Percentiles rank a stretch among this genome's conserved stretches.
These are phyloP conservation scores for Barbarea vulgaris DNA, from an alignment of 345 rosid genomes.

Conservation along the genomic window DNA sequence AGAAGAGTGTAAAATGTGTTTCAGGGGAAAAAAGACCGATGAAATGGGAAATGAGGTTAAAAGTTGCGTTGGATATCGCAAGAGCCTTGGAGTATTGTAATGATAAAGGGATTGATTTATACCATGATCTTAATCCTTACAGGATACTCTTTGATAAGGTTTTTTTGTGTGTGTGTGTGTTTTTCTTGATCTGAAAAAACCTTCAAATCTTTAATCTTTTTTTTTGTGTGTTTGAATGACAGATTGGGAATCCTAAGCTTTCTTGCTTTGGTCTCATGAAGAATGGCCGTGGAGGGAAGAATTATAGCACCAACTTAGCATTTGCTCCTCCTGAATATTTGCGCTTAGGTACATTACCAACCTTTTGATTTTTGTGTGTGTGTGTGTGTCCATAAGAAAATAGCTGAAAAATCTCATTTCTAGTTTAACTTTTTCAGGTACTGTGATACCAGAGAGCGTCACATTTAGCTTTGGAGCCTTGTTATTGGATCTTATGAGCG, in stretches of 20 bases:
- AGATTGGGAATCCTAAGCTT: slow-evolving; percentile 89
- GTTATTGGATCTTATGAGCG: slow-evolving; percentile 90
- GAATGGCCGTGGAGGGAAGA: slow-evolving; percentile 85
- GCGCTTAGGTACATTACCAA: slow-evolving; percentile 82
- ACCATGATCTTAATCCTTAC: slow-evolving; percentile 92
- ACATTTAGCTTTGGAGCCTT: slow-evolving; percentile 92
- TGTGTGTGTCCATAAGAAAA: not conserved
- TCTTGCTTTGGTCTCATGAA: slow-evolving; percentile 97
- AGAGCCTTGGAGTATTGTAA: slow-evolving; percentile 81
- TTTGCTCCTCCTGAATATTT: slow-evolving; percentile 95
- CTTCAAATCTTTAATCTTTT: not conserved
- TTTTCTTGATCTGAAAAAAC: slow-evolving; percentile 1
- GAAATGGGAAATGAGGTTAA: slow-evolving; percentile 93
- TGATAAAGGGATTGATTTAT: slow-evolving; percentile 70
- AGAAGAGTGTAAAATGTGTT: slow-evolving; percentile 9
- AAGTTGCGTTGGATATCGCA: slow-evolving; percentile 77
- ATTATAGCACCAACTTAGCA: slow-evolving; percentile 87
- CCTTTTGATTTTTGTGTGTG: slow-evolving; percentile 10
- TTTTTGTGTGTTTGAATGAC: slow-evolving; percentile 3
- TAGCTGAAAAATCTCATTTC: slow-evolving; percentile 13
- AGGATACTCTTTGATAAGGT: slow-evolving; percentile 85
- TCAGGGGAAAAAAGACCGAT: slow-evolving; percentile 93
- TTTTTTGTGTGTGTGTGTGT: not conserved
- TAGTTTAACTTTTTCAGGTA: slow-evolving; percentile 50
- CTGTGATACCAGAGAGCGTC: slow-evolving; percentile 85